Evolutionary conservation across 192 early-diverging fungal genomes (phyloP), one percentile per base, ranked within the genome.

Genomic region (Pecoramyces ruminantium): DNA sequence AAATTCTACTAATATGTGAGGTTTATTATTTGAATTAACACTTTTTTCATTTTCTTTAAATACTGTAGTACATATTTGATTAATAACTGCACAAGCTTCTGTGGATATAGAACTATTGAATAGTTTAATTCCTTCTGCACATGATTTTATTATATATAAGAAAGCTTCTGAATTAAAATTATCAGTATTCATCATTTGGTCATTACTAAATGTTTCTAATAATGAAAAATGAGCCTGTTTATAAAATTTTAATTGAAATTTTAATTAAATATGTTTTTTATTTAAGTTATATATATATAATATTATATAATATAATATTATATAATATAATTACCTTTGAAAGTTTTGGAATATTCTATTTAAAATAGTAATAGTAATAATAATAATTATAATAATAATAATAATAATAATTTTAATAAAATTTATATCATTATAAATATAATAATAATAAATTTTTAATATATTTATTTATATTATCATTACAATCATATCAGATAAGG

Each of bases 1-100:
- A 58, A 87, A 91, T 29, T 83, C 82, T 0, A 92, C 82, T 15
- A 93, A 78, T 85, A 89, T 89, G 80, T 93, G 91, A 34, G 82
- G 79, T 16, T 83, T 79, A 34, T 83, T 82, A 81, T 77, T 81
- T 30, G 81, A 39, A 83, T 82, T 79, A 83, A 83, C 18, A 85
- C 82, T 13, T 81, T 81, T 38, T 85, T 85, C 39, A 86, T 84
- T 78, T 81, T 38, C 80, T 84, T 29, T 39, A 82, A 82, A 39
- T 80, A 78, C 58, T 82, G 81, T 77, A 84, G 42, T 51, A 51
- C 42, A 51, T 21, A 51, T 51, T 51, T 51, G 42, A 51, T 51
- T 51, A 51, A 51, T 51, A 21, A 51, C 42, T 21, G 42, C 42
- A 51, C 42, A 51, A 14, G 42, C 42, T 51, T 51, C 42, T 2